These are phyloP conservation scores for Platanthera zijinensis DNA, from an alignment of 106 monocot species.

Conservation along the genomic window DNA sequence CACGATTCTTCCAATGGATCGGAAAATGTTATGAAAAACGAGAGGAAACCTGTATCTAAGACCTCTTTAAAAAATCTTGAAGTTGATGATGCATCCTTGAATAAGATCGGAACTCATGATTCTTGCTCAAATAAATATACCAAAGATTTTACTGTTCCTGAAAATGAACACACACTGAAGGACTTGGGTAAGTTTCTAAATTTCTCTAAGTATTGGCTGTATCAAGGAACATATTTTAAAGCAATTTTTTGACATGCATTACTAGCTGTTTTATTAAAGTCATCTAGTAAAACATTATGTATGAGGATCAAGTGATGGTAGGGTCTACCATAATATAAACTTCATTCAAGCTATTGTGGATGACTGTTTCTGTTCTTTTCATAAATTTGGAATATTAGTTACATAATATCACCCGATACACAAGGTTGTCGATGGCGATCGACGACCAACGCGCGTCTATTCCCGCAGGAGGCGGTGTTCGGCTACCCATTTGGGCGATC, in stretches of 20 bases:
- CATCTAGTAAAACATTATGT: background rate
- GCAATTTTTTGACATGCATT: background rate
- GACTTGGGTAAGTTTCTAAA: slow-evolving; percentile 44
- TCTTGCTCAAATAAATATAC: slow-evolving; percentile 1
- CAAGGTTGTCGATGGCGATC: background rate
- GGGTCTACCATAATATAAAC: background rate
- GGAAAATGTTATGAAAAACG: slow-evolving; percentile 10
- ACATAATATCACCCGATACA: background rate
- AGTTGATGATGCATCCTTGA: slow-evolving; percentile 8
- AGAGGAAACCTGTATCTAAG: slow-evolving; percentile 10
- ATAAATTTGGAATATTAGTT: background rate
- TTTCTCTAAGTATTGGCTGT: background rate
- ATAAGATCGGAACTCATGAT: slow-evolving; percentile 9
- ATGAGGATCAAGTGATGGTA: background rate
- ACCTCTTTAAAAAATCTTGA: slow-evolving; percentile 5
- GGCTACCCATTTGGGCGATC: too few relatives aligned
- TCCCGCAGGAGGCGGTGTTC: too few relatives aligned
- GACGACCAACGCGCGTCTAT: too few relatives aligned
- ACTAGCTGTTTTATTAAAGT: background rate
- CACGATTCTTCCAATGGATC: background rate
- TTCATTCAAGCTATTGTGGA: background rate
- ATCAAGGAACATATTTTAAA: background rate
- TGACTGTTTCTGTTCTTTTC: background rate
- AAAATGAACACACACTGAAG: slow-evolving; percentile 13
- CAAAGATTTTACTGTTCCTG: background rate